Percentiles rank a stretch among this genome's conserved stretches.
Evolutionary conservation across 1,284 basidiomycete species (phyloP).

Genomic region (Moesziomyces antarcticus): DNA sequence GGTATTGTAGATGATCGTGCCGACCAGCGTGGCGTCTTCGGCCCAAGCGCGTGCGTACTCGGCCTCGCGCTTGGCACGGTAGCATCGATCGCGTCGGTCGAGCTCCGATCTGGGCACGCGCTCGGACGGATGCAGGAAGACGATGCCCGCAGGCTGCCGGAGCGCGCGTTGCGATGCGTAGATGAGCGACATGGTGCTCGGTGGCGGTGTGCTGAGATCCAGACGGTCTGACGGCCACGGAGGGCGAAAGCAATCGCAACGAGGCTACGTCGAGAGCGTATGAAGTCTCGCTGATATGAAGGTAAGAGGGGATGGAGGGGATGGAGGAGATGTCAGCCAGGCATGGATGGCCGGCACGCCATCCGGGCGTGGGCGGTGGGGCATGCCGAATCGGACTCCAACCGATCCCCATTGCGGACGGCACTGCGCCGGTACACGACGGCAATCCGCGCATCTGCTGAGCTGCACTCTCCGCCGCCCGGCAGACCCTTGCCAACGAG

Average conservation of each 20-base stretch:
- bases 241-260: not conserved
- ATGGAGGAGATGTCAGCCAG: not conserved
- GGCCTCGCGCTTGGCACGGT: constrained; percentile 51
- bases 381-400: no score
- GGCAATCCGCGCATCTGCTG: not conserved
- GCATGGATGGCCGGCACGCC: not conserved
- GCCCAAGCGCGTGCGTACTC: constrained; percentile 53
- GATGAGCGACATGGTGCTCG: constrained; percentile 25
- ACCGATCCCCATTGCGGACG: no score
- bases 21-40: constrained; percentile 59
- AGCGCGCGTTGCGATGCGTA: constrained; percentile 36
- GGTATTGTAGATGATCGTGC: constrained; percentile 32
- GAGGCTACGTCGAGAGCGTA: not conserved
- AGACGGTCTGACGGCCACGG: not conserved
- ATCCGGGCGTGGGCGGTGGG: no score
- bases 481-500: not conserved
- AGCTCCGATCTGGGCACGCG: constrained; percentile 57
- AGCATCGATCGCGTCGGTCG: constrained; percentile 53
- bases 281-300: no score
- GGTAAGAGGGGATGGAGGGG: not conserved
- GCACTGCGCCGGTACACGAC: not conserved
- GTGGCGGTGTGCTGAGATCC: not conserved
- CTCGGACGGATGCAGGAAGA: constrained; percentile 53
- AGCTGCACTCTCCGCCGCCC: no score
- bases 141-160: constrained; percentile 49